Evolutionary conservation across 129 eudicot genomes (phyloP).

Genomic region (Pulicaria dysenterica): DNA sequence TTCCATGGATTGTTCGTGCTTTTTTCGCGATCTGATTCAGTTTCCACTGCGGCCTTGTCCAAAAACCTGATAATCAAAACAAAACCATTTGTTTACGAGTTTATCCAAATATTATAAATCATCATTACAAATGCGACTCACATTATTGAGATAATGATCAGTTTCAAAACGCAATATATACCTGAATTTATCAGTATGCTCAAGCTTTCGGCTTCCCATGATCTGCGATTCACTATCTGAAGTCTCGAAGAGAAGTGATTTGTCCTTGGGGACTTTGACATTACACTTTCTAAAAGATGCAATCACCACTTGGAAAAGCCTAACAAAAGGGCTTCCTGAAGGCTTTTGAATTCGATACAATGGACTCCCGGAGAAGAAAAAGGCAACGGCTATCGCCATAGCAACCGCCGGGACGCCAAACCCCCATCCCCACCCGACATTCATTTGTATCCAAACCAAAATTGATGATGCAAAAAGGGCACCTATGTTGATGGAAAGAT

Average conservation of each 20-base stretch:
- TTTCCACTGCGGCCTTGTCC: constrained; percentile 81
- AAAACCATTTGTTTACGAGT: too few relatives aligned
- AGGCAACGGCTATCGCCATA: constrained; percentile 71
- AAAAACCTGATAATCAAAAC: constrained; percentile 43
- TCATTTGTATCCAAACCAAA: constrained; percentile 78
- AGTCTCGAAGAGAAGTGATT: constrained; percentile 66
- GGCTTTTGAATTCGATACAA: constrained; percentile 73
- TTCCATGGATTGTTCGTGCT: constrained; percentile 53
- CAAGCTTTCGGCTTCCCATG: constrained; percentile 81
- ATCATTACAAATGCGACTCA: too few relatives aligned
- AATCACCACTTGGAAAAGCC: constrained; percentile 71
- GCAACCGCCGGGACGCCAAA: constrained; percentile 84
- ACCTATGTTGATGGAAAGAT: constrained; percentile 82
- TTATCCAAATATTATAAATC: too few relatives aligned
- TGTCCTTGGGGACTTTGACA: constrained; percentile 58
- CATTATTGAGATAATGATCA: too few relatives aligned
- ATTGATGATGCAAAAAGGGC: constrained; percentile 71
- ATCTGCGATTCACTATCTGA: constrained; percentile 58
- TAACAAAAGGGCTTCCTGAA: constrained; percentile 76
- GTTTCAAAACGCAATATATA: constrained; percentile 24
- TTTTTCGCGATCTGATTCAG: constrained; percentile 41
- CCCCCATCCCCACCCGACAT: constrained; percentile 95
- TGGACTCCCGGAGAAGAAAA: constrained; percentile 68
- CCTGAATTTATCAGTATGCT: constrained; percentile 71
- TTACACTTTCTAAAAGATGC: constrained; percentile 58